Conservation (phyloP, 2,329 filamentous ascomycete species). For the Colletotrichum chrysophilum region DNA sequence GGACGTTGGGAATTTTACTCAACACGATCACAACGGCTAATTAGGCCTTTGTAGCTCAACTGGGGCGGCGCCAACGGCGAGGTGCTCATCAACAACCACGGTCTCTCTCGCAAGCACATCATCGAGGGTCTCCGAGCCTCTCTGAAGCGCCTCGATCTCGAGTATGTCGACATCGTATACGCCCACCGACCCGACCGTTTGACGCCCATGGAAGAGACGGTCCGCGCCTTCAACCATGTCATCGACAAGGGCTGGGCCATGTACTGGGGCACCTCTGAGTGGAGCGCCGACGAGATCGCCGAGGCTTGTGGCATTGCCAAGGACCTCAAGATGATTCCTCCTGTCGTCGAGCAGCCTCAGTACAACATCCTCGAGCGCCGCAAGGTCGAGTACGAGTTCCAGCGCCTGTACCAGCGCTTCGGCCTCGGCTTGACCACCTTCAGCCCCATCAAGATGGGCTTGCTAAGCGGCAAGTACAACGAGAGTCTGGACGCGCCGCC, state of each 20-base stretch:
- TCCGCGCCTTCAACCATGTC: slow-evolving; percentile 73
- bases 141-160: slow-evolving; percentile 59
- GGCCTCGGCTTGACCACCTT: slow-evolving; percentile 68
- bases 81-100: slow-evolving; percentile 65
- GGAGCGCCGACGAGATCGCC: slow-evolving; percentile 71
- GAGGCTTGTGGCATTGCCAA: slow-evolving; percentile 66
- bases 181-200: slow-evolving; percentile 72
- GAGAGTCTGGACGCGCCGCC: slow-evolving; percentile 56
- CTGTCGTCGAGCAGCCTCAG: slow-evolving; percentile 70
- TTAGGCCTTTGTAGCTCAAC: slow-evolving; percentile 51
- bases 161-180: slow-evolving; percentile 73
- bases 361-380: slow-evolving; percentile 69
- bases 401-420: slow-evolving; percentile 62
- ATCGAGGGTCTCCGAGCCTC: slow-evolving; percentile 64
- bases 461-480: slow-evolving; percentile 72
- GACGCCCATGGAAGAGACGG: slow-evolving; percentile 74
- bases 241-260: slow-evolving; percentile 72
- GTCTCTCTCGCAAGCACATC: slow-evolving; percentile 65
- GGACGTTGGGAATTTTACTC: background rate
- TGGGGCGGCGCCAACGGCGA: slow-evolving; percentile 67
- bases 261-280: slow-evolving; percentile 77
- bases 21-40: background rate
- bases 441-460: slow-evolving; percentile 61
- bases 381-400: slow-evolving; percentile 68
- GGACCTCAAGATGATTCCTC: slow-evolving; percentile 64